Percentiles rank a stretch among this genome's conserved stretches.
Evolutionary conservation across 2,329 filamentous ascomycete species (phyloP).

Genomic region (Phaeosphaeriaceae sp.): DNA sequence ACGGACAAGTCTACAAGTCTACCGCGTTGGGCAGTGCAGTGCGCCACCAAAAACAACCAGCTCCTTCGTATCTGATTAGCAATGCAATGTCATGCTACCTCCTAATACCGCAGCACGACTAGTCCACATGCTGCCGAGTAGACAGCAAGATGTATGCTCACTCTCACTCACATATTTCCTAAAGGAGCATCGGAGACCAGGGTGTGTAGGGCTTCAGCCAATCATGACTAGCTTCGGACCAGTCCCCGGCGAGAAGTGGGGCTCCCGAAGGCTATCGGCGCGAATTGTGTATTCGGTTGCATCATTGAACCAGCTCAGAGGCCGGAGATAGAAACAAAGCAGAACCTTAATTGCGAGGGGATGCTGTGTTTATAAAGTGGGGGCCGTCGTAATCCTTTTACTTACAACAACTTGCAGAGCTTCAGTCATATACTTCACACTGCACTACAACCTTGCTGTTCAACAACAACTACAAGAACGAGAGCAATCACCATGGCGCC

Average conservation of each 20-base stretch:
- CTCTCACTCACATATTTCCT: not conserved
- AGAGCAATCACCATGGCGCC: not conserved
- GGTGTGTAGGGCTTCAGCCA: not conserved
- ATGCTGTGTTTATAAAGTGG: not conserved
- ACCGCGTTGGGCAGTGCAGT: no score
- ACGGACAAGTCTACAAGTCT: no score
- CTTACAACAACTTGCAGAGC: not conserved
- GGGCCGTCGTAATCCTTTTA: not conserved
- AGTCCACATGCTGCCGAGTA: not conserved
- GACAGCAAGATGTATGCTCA: not conserved
- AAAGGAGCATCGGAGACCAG: conserved; percentile 6
- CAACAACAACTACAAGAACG: no score
- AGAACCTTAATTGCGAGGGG: not conserved
- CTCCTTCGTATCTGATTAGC: not conserved
- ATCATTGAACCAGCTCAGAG: not conserved
- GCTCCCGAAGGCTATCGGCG: not conserved
- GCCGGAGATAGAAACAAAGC: not conserved
- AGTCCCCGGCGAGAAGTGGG: not conserved
- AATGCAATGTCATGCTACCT: not conserved
- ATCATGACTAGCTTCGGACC: not conserved
- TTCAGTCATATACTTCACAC: not conserved
- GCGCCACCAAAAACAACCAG: not conserved
- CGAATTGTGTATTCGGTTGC: not conserved
- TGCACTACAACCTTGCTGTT: no score
- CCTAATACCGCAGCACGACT: not conserved